Base-by-base conservation (phyloP, 83 land plant genomes). In the Diphasiastrum complanatum region DNA sequence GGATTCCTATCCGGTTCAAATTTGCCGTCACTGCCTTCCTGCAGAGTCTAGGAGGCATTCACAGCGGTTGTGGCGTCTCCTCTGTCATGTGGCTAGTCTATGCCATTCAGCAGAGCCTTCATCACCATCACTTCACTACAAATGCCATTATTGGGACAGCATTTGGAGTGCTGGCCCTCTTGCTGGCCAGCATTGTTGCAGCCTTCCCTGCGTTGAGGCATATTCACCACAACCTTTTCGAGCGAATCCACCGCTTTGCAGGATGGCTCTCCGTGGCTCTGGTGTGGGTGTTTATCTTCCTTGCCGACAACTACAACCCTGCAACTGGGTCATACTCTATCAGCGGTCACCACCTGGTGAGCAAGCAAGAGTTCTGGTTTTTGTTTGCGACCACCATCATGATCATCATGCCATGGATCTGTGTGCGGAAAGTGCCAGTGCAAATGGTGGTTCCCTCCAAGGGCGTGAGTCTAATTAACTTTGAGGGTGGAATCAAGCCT, bases 21-120 rank as follows among this genome's bases (percentile, higher is more conserved):
- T 64, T 70, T 0, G 30, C 56, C 26, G 36, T 68, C 6, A 83
- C 80, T 0, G 48, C 78, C 10, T 41, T 73, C 29, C 79, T 79
- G 25, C 83, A 83, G 56, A 61, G 54, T 22, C 36, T 83, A 1
- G 83, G 86, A 4, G 86, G 86, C 1, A 74, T 83, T n/a, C 86
- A 83, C 55, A 79, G 83, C 37, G 60, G 82, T 6, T 79, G 80
- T 40, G 81, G 79, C 22, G 40, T 76, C 19, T 68, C 86, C 0
- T 77, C 86, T 2, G 10, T 80, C 1, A 65, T 72, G 3, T 83
- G 86, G 81, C 65, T 76, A 18, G 5, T 65, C 0, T 77, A 80
- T 35, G 73, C 82, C 3, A 31, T 82, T 3, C 47, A 67, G 0
- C 60, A 72, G n/a, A 69, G 75, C 10, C 45, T 82, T 20, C 12